These are phyloP conservation scores for Candida jianshihensis DNA, from an alignment of 805 yeast genomes.

Conservation along the genomic window DNA sequence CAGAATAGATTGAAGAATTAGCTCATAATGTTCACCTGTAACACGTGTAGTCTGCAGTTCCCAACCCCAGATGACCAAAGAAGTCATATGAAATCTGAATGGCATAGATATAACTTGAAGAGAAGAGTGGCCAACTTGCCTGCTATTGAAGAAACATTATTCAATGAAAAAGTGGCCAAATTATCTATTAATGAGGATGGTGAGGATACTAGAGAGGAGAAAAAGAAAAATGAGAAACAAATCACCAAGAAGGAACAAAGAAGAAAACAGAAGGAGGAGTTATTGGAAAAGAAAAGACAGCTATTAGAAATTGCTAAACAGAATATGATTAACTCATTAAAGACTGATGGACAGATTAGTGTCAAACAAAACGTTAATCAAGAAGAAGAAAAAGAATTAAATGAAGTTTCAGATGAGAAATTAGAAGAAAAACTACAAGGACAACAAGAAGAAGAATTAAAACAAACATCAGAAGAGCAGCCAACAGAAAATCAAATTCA, in stretches of 20 bases:
- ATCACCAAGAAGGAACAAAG: slow-evolving; percentile 35
- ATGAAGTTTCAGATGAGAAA: background rate
- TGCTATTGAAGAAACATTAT: slow-evolving; percentile 56
- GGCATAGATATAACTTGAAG: slow-evolving; percentile 96
- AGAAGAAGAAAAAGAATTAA: background rate
- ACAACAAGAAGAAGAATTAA: slow-evolving; percentile 1
- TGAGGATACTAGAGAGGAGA: slow-evolving; percentile 16
- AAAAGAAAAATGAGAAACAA: slow-evolving; percentile 21
- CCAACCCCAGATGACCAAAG: slow-evolving; percentile 73
- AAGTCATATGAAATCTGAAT: slow-evolving; percentile 90
- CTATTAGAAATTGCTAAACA: slow-evolving; percentile 33
- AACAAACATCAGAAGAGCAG: background rate
- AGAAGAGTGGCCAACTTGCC: slow-evolving; percentile 88
- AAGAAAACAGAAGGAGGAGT: slow-evolving; percentile 35
- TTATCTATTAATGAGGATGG: slow-evolving; percentile 16
- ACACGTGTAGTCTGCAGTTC: slow-evolving; percentile 80
- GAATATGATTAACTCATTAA: slow-evolving; percentile 28
- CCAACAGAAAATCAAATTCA: slow-evolving; percentile 5
- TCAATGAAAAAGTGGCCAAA: slow-evolving; percentile 58
- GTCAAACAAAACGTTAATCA: background rate
- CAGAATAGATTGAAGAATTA: background rate
- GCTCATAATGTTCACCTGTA: slow-evolving; percentile 53
- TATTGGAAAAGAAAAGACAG: slow-evolving; percentile 34
- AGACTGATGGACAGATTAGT: slow-evolving; percentile 6
- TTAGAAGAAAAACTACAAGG: slow-evolving; percentile 3